Percentiles rank a stretch among this genome's conserved stretches.
phyloP scores from a whole-genome alignment of 371 early-diverging fungal species.

The Apophysomyces trapeziformis region DNA sequence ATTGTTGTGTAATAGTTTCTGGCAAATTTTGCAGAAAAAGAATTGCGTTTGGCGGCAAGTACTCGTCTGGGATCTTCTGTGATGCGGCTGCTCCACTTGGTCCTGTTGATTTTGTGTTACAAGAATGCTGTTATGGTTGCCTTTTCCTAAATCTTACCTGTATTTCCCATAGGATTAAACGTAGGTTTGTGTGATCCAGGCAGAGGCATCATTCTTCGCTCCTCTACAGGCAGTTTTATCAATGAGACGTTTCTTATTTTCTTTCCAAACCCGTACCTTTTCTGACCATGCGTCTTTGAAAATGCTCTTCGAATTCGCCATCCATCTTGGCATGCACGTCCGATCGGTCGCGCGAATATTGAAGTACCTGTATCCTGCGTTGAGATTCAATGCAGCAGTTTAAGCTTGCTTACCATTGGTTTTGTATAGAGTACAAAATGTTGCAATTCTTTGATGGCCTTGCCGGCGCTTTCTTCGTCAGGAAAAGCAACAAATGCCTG shows the following conservation, averaged over 20 bases:
- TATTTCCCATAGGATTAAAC: constrained; percentile 31
- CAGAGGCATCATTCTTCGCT: constrained; percentile 35
- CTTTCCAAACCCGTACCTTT: constrained; percentile 50
- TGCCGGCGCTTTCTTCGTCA: constrained; percentile 67
- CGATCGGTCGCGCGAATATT: constrained; percentile 82
- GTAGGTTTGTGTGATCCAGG: constrained; percentile 53
- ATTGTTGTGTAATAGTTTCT: constrained; percentile 64
- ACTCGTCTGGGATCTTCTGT: constrained; percentile 71
- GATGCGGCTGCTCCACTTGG: constrained; percentile 21
- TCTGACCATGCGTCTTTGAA: constrained; percentile 55
- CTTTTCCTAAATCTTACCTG: constrained; percentile 7
- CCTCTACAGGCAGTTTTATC: constrained; percentile 23
- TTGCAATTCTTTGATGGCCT: constrained; percentile 86
- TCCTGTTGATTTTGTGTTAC: background rate
- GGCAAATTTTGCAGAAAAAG: constrained; percentile 93
- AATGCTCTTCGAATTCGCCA: constrained; percentile 68
- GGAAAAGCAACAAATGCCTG: constrained; percentile 83
- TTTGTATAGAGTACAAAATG: constrained; percentile 82
- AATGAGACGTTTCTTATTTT: background rate
- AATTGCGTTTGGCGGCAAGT: constrained; percentile 82
- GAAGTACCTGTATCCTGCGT: constrained; percentile 57
- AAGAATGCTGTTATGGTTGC: background rate
- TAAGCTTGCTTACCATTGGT: constrained; percentile 66
- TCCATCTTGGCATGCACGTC: constrained; percentile 80
- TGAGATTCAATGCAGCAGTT: background rate